phyloP scores from a whole-genome alignment of 2,329 filamentous ascomycete genomes.

The Aspergillus bombycis region DNA sequence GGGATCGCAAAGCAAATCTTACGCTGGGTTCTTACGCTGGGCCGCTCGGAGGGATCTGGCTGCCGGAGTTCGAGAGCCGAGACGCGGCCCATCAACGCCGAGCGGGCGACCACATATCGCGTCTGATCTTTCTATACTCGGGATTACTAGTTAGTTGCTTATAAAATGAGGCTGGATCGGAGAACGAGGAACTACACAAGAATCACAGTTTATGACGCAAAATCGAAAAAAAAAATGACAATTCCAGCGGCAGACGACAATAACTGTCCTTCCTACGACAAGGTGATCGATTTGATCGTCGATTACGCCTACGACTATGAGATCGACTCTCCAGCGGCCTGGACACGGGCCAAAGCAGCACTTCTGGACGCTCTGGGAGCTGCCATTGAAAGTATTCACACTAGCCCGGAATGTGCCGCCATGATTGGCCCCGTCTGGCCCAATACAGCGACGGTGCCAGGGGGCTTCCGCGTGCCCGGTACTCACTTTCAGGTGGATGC shows the following conservation, averaged over 20 bases:
- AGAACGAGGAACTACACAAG: background rate
- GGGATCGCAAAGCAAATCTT: background rate
- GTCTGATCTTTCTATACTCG: no score
- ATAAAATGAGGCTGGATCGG: background rate
- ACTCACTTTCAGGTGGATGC: constrained; percentile 36
- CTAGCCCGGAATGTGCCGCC: constrained; percentile 22
- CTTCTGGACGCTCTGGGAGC: constrained; percentile 32
- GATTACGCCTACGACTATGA: constrained; percentile 27
- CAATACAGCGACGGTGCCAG: constrained; percentile 42
- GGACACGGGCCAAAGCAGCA: constrained; percentile 20
- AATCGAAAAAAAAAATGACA: background rate
- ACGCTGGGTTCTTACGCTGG: background rate
- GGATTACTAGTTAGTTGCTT: no score
- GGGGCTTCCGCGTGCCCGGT: constrained; percentile 44
- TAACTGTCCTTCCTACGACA: constrained; percentile 34
- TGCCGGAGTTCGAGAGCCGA: background rate
- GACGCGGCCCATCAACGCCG: no score
- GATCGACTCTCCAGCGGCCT: constrained; percentile 22
- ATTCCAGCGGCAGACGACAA: background rate
- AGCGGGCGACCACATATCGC: no score
- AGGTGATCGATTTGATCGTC: constrained; percentile 29
- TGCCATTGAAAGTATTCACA: constrained; percentile 28
- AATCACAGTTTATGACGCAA: background rate
- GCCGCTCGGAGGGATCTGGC: background rate
- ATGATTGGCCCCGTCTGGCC: constrained; percentile 35